Evolutionary conservation across 2,329 filamentous ascomycete genomes (phyloP).

Genomic region (Ascochyta rabiei): DNA sequence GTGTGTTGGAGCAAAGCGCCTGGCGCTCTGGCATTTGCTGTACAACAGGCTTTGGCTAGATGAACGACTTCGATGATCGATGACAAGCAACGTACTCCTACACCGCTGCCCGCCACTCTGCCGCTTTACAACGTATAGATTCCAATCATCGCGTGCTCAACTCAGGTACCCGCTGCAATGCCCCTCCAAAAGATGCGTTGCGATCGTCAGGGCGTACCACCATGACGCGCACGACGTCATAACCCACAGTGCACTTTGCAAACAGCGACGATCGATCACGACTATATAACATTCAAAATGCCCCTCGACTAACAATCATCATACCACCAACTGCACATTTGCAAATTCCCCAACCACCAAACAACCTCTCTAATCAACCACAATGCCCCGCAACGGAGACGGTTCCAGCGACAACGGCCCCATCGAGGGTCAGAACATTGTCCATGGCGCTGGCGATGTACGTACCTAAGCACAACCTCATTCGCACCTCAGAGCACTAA

Average conservation of each 20-base stretch:
- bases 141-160: slow-evolving; percentile 2
- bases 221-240: slow-evolving; percentile 19
- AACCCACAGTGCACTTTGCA: slow-evolving; percentile 12
- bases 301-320: not conserved
- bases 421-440: slow-evolving; percentile 46
- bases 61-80: not conserved
- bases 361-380: slow-evolving; percentile 1
- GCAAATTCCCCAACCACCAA: not conserved
- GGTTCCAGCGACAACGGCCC: slow-evolving; percentile 49
- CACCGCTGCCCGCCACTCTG: not conserved
- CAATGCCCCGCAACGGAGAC: slow-evolving; percentile 51
- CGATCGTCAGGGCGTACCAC: slow-evolving; percentile 12
- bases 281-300: slow-evolving; percentile 3
- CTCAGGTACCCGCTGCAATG: slow-evolving; percentile 13
- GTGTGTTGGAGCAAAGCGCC: not conserved
- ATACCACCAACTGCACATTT: not conserved
- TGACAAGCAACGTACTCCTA: not conserved
- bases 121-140: not conserved
- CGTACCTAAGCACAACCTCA: not conserved
- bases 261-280: slow-evolving; percentile 2
- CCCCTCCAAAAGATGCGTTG: not conserved
- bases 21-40: not conserved
- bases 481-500: slow-evolving; percentile 22
- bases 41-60: not conserved
- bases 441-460: slow-evolving; percentile 49